phyloP scores from a whole-genome alignment of 768 basidiomycete genomes.

The Paxillus ammoniavirescens region DNA sequence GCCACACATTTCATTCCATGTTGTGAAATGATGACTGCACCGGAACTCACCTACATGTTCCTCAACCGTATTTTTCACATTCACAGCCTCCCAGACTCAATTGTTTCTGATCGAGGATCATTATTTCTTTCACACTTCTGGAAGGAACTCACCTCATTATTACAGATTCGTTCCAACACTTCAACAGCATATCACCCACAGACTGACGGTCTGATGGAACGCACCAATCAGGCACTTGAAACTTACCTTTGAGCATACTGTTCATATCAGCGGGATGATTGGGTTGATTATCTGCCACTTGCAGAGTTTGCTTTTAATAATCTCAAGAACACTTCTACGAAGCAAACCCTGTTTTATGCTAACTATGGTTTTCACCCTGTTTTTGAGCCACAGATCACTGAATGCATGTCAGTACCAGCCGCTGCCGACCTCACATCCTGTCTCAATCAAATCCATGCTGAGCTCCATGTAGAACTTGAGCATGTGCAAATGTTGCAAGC shows the following conservation, averaged over 20 bases:
- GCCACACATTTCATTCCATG: constrained; percentile 10
- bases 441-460: constrained; percentile 17
- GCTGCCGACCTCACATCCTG: constrained; percentile 30
- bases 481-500: constrained; percentile 27
- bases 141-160: constrained; percentile 12
- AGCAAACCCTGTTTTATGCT: constrained; percentile 37
- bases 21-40: constrained; percentile 2
- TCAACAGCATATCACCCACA: constrained; percentile 46
- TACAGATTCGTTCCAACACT: constrained; percentile 10
- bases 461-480: constrained; percentile 24
- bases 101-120: constrained; percentile 23
- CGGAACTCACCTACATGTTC: constrained; percentile 8
- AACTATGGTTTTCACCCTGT: constrained; percentile 33
- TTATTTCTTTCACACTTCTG: constrained; percentile 31
- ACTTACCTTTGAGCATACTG: constrained; percentile 35
- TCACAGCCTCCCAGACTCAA: constrained; percentile 18
- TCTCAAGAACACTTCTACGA: constrained; percentile 29
- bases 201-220: constrained; percentile 39
- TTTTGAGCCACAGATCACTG: constrained; percentile 30
- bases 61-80: constrained; percentile 11
- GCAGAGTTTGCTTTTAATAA: constrained; percentile 45
- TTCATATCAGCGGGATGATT: constrained; percentile 42
- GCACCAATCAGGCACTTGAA: constrained; percentile 37
- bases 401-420: constrained; percentile 29
- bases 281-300: constrained; percentile 38